Evolutionary conservation across 108 stramenopile genomes (phyloP), one percentile per base, ranked within the genome.

Genomic region (Stephanodiscus triporus): DNA sequence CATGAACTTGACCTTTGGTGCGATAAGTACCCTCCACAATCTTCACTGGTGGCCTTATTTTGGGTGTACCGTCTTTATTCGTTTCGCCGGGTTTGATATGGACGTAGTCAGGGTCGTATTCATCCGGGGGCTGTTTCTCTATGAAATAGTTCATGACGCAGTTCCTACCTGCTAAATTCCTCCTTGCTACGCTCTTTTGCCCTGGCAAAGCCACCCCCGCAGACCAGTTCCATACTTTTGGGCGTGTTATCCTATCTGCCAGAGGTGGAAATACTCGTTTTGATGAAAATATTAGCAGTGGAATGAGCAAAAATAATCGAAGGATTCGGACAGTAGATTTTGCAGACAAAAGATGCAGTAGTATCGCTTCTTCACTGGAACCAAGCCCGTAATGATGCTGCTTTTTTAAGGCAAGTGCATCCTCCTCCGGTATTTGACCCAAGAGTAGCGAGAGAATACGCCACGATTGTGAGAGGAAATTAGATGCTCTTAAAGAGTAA

Each of bases 81-180:
- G 69, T 62, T 38, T 49, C 71, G 9, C 58, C 59, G 24, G 83
- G 83, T 40, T 82, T 82, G 20, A 68, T 47, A 7, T 84, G 76
- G 40, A 72, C 75, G 65, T 40, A 84, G 65, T 86, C 85, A 19
- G 85, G 83, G 58, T 86, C 83, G 30, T 81, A 86, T 42, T 86
- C 85, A 60, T 86, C 82, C 4, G 55, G 66, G 20, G 78, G 75
- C 58, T 86, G 85, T 60, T 86, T 86, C 11, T 86, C 82, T 27
- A 86, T 77, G 50, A 84, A 86, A 38, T 84, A 73, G 55, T 86
- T 86, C 82, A 86, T 84, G 27, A 86, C 85, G 58, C 85, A 86
- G 43, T 74, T 80, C 20, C 85, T 70, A 13, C 76, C 76, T 14
- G 76, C 56, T 49, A 85, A 73, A 63, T 79, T 79, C 30, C 78